Evolutionary conservation across 352 stramenopile species (phyloP), one percentile per base, ranked within the genome.

Genomic region (Pythium apleroticum): DNA sequence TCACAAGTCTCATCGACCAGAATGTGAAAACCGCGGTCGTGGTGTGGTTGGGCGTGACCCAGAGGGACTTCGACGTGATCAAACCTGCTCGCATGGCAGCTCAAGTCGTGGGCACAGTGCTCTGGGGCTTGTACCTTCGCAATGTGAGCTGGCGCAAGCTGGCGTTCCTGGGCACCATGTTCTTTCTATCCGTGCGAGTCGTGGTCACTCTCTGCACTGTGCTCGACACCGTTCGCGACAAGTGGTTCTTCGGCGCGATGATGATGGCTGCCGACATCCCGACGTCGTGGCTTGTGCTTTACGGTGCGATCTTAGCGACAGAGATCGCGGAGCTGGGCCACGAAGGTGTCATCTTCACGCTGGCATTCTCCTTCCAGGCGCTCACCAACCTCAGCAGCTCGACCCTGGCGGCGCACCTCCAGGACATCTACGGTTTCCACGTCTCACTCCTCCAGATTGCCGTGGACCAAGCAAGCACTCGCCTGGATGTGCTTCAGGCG

Each of bases 271-370:
- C 69, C 7, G 68, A 71, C 20, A 68, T 84, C 49, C 69, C 77
- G 3, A 74, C 75, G 27, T 67, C 57, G 4, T 82, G 76, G 71
- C 59, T 87, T 17, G 37, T 75, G 56, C 33, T 90, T 4, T 81
- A 75, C 35, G 65, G 52, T 0, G 43, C 82, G 19, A n/a, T 87
- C 11, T 61, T 70, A 3, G 61, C 69, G 3, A 86, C 78, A 1
- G 81, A 90, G 52, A 81, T 89, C 46, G 66, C 79, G 2, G 66
- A 78, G 17, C 53, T 78, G 1, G 81, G 77, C 3, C 71, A 65
- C 15, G 79, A 89, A 55, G 81, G 79, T 6, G 74, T 77, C 31
- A 85, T 74, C 0, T 70, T 86, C 35, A 77, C 79, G 0, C 48
- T 88, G 17, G 57, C 82, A 9, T 56, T 85, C 24, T 88, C 81